Evolutionary conservation across 2,329 filamentous ascomycete species (phyloP), one percentile per base, ranked within the genome.

Genomic region (Trichoderma sp.): DNA sequence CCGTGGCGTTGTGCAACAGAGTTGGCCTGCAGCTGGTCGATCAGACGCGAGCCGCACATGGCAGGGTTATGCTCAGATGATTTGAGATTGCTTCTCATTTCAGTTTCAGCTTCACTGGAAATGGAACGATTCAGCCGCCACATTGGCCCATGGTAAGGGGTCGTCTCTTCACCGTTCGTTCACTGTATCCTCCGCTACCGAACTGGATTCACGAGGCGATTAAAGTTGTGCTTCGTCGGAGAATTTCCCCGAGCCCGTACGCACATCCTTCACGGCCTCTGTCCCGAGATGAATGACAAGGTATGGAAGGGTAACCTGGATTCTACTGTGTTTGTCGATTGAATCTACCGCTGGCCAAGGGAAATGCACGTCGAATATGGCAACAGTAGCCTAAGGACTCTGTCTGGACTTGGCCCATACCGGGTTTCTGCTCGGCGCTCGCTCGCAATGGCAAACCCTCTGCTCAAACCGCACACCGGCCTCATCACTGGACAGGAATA

Each of bases 141-240:
- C 14, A 15, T 26, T 41, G 34, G 26, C 0, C 4, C 3, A 24
- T 17, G 17, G 34, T 0, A 52, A 52, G 1, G n/a, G 17, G 28
- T n/a, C 1, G n/a, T 30, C 45, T 45, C 24, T 34, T 24, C 30
- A 51, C 39, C 17, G 3, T 24, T 19, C 26, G 7, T 12, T 26
- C 2, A 19, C 3, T 34, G 30, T 12, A 17, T 24, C 41, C 30
- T 28, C 21, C n/a, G 57, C 28, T 15, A 19, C 34, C 21, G 7
- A 39, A 30, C 24, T 1, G 48, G 26, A n/a, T 39, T 44, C 44
- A 48, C 48, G 39, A 56, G 43, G 6, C 44, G 28, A 57, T 12
- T 45, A 41, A 55, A 58, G 7, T 54, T 66, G 64, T 66, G 59
- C 60, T 43, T 52, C 64, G 26, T 66, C 64, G 64, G 64, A 66